A percentile compares a stretch with the other conserved stretches of the same genome.
phyloP scores from a whole-genome alignment of 352 stramenopile genomes.

The Phytophthora parvispora region DNA sequence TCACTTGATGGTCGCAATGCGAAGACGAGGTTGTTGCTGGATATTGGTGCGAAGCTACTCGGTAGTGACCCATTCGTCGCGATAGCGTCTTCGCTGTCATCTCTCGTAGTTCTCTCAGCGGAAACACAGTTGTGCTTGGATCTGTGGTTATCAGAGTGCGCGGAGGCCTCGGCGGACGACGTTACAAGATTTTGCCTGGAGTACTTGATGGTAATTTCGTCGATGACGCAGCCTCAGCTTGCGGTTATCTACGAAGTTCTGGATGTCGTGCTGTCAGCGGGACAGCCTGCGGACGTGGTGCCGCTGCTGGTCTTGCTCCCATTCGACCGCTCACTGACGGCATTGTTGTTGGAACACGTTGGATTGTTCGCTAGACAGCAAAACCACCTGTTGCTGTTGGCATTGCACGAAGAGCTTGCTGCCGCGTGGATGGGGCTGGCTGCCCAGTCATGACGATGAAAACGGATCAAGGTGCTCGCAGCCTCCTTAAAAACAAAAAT shows the following conservation, averaged over 20 bases:
- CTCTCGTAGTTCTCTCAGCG: neutral
- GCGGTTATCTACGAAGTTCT: slow-evolving; percentile 12
- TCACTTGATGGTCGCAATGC: slow-evolving; percentile 3
- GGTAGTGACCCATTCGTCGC: neutral
- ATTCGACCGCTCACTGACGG: slow-evolving; percentile 15
- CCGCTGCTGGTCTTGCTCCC: slow-evolving; percentile 12
- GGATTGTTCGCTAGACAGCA: slow-evolving; percentile 10
- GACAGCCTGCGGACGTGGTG: neutral
- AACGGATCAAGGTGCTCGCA: no score
- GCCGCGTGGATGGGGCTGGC: neutral
- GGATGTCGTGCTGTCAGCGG: slow-evolving; percentile 14
- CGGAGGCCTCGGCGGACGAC: no score
- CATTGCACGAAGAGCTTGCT: slow-evolving; percentile 16
- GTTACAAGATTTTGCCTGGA: neutral
- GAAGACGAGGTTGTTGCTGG: slow-evolving; percentile 21
- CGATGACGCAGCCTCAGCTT: neutral
- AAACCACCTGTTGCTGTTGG: slow-evolving; percentile 13
- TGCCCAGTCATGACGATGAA: no score
- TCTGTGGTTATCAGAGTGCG: slow-evolving; percentile 7
- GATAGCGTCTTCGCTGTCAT: neutral
- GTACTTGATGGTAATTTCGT: neutral
- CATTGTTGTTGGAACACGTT: slow-evolving; percentile 7
- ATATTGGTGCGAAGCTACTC: slow-evolving; percentile 6
- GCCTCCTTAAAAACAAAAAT: no score
- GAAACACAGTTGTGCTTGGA: slow-evolving; percentile 12